Percentiles rank a stretch among this genome's conserved stretches.
These are phyloP conservation scores for Aspergillus avenaceus DNA, from an alignment of 495 filamentous ascomycete species.

Conservation along the genomic window DNA sequence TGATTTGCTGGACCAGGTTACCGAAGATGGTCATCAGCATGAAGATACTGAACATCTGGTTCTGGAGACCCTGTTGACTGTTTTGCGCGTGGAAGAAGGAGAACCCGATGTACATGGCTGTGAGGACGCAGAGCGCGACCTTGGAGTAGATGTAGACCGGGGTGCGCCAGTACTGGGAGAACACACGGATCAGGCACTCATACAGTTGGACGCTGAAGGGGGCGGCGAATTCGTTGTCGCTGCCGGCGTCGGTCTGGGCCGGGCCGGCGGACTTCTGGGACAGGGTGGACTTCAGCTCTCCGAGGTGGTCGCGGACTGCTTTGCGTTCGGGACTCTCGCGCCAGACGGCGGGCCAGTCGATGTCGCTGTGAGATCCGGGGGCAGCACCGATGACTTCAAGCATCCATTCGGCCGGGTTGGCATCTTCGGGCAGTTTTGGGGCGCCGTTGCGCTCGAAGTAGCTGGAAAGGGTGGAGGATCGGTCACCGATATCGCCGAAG, in stretches of 20 bases:
- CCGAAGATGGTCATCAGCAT: conserved; percentile 80
- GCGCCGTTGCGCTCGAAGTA: conserved; percentile 86
- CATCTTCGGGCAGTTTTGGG: conserved; percentile 60
- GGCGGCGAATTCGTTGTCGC: conserved; percentile 50
- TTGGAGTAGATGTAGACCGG: conserved; percentile 60
- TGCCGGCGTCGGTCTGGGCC: conserved; percentile 22
- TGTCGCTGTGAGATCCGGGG: conserved; percentile 69
- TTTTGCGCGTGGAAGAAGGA: conserved; percentile 78
- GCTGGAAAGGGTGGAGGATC: conserved; percentile 63
- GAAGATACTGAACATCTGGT: conserved; percentile 89
- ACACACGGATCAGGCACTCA: conserved; percentile 48
- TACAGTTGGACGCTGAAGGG: conserved; percentile 50
- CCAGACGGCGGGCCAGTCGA: conserved; percentile 85
- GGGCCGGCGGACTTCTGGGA: conserved; percentile 39
- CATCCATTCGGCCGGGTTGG: conserved; percentile 97
- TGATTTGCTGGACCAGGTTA: conserved; percentile 73
- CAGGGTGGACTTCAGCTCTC: conserved; percentile 58
- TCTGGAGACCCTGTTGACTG: conserved; percentile 77
- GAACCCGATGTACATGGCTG: conserved; percentile 81
- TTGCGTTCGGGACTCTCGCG: conserved; percentile 67
- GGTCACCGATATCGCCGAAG: conserved; percentile 83
- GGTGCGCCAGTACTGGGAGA: conserved; percentile 58
- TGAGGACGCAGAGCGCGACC: conserved; percentile 46
- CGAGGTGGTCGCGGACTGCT: conserved; percentile 65
- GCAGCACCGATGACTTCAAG: conserved; percentile 89